Base-by-base conservation (phyloP, 139 green algal species). In the Asterochloris erici region DNA sequence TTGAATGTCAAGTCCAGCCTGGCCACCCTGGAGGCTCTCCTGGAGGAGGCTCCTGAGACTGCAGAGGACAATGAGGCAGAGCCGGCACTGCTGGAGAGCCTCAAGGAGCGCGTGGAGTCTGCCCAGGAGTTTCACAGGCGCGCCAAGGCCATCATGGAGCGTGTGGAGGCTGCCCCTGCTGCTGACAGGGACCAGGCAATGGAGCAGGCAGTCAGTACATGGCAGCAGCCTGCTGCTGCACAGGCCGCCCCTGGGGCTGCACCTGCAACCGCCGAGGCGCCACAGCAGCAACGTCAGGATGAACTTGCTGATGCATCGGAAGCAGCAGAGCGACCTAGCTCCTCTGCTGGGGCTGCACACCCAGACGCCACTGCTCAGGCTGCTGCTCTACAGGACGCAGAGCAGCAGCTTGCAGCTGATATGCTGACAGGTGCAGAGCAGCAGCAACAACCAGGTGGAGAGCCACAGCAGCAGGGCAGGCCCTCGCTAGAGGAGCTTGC, bases 51-150 rank as follows among this genome's bases (percentile, higher is more conserved):
- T 54, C 38, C 38, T 54, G 38, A 54, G 38, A 54, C 38, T 54
- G 38, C 38, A 54, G 38, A 54, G 38, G 38, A 54, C 38, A 6
- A 54, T 54, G 38, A 54, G 38, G 38, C 38, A 54, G 38, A 54
- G 38, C 38, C 38, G 2, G 38, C 38, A 54, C 38, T 54, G 38
- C 38, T 76, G 70, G n/a, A 27, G 70, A 9, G 16, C 11, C 29
- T 28, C 73, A 78, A 38, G 47, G 26, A 27, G 66, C 75, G 77
- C 68, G 26, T 86, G 29, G 63, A 73, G 24, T 60, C 47, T 11
- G 87, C 87, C 16, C 79, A 85, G 82, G 47, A 66, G 4, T 90
- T 82, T 82, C 79, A 87, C 17, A 29, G 26, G 10, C 64, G 79
- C 0, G 87, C 87, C 26, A 68, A 29, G 4, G 78, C 69, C 10